phyloP scores from a whole-genome alignment of 345 rosid genomes.

The Alliaria petiolata region DNA sequence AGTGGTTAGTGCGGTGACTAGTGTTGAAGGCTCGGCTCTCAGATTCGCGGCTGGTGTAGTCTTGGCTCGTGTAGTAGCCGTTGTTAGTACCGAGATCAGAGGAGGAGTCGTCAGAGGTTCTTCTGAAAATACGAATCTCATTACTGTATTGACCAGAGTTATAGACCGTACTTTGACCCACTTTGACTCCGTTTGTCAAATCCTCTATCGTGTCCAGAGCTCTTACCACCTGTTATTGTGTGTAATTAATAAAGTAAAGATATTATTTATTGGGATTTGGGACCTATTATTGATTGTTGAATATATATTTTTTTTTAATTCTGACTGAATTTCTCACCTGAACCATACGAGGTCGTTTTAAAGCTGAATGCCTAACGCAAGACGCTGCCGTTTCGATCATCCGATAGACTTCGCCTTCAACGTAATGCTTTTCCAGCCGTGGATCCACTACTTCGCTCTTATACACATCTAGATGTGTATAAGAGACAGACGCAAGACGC shows the following conservation, averaged over 20 bases:
- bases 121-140: conserved; percentile 69
- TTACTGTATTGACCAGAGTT: conserved; percentile 77
- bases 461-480: too few species aligned
- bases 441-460: conserved; percentile 57
- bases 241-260: too few species aligned
- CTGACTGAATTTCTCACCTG: too few species aligned
- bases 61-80: conserved; percentile 29
- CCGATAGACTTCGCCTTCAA: conserved; percentile 48
- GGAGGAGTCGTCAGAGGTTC: conserved; percentile 34
- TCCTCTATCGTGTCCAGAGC: conserved; percentile 66
- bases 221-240: too few species aligned
- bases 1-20: neutral
- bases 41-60: conserved; percentile 21
- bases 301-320: too few species aligned
- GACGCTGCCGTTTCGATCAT: conserved; percentile 84
- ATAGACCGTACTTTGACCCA: conserved; percentile 77
- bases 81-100: conserved; percentile 14
- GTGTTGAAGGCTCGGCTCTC: conserved; percentile 31
- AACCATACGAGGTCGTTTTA: conserved; percentile 70
- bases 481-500: too few species aligned
- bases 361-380: conserved; percentile 63
- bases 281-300: too few species aligned
- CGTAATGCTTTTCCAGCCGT: conserved; percentile 49
- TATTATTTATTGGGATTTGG: too few species aligned
- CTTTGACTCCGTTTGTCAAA: conserved; percentile 69